A percentile compares a stretch with the other conserved stretches of the same genome.
phyloP scores from a whole-genome alignment of 768 basidiomycete species.

The Suillus placidus region DNA sequence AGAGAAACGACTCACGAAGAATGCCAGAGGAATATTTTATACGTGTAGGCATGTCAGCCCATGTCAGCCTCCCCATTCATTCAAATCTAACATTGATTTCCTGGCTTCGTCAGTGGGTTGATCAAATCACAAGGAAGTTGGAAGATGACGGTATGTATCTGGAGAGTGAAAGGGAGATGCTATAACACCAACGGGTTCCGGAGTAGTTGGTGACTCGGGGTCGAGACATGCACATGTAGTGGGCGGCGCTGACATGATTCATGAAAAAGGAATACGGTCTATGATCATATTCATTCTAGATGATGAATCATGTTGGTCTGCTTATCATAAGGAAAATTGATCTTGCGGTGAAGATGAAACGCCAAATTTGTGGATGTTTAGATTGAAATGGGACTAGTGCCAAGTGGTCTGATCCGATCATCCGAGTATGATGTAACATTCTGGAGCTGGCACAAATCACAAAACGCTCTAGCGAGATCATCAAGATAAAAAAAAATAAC shows the following conservation, averaged over 20 bases:
- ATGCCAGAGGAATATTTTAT: background rate
- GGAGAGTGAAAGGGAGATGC: background rate
- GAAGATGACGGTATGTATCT: background rate
- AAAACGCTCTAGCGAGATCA: background rate
- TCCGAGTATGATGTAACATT: background rate
- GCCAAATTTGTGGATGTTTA: background rate
- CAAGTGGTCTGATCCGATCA: too few relatives aligned
- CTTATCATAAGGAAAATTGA: background rate
- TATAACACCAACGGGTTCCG: background rate
- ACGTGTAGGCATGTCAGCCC: background rate
- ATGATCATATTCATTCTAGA: background rate
- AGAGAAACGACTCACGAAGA: background rate
- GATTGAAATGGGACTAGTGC: background rate
- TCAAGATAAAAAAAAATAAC: background rate
- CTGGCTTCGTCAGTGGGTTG: background rate
- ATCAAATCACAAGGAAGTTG: background rate
- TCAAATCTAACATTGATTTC: background rate
- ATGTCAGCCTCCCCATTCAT: background rate
- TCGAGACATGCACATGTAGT: too few relatives aligned
- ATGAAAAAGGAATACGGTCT: background rate
- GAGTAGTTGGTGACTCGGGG: background rate
- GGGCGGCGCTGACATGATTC: background rate
- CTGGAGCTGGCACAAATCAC: background rate
- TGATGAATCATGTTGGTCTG: background rate
- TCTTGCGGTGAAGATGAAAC: background rate